phyloP scores from a whole-genome alignment of 768 basidiomycete genomes.

The Lactarius quietus region DNA sequence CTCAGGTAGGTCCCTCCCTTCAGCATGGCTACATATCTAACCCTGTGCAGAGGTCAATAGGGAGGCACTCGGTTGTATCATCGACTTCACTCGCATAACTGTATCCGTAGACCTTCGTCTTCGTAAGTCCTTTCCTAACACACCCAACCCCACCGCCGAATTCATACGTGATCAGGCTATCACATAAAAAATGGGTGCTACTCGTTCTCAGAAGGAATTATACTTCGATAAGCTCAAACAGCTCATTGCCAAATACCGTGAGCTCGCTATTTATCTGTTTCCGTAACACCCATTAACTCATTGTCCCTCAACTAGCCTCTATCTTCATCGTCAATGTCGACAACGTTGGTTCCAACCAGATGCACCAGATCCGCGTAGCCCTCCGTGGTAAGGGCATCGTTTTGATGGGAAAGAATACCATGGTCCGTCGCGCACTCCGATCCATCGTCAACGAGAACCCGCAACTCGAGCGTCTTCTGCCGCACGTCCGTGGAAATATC shows the following conservation, averaged over 20 bases:
- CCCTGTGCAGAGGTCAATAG: slow-evolving; percentile 77
- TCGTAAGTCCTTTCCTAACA: slow-evolving; percentile 8
- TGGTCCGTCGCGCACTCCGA: slow-evolving; percentile 98
- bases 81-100: slow-evolving; percentile 1
- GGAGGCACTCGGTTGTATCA: slow-evolving; percentile 60
- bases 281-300: not conserved
- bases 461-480: slow-evolving; percentile 94
- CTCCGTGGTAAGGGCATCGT: slow-evolving; percentile 97
- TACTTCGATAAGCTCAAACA: slow-evolving; percentile 96
- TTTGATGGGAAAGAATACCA: slow-evolving; percentile 99
- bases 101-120: slow-evolving; percentile 20
- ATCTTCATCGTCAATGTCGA: slow-evolving; percentile 99
- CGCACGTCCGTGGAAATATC: slow-evolving; percentile 95
- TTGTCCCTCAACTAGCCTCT: slow-evolving; percentile 57
- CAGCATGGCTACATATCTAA: not conserved
- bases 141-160: not conserved
- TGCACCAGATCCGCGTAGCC: slow-evolving; percentile 94
- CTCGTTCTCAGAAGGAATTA: slow-evolving; percentile 81
- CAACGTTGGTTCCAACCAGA: slow-evolving; percentile 99
- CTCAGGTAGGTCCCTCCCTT: slow-evolving; percentile 48
- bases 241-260: slow-evolving; percentile 85
- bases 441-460: slow-evolving; percentile 86
- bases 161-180: slow-evolving; percentile 15
- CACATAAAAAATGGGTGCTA: slow-evolving; percentile 72
- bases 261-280: slow-evolving; percentile 34